Evolutionary conservation across 768 basidiomycete genomes (phyloP).

Genomic region (Suillus decipiens): DNA sequence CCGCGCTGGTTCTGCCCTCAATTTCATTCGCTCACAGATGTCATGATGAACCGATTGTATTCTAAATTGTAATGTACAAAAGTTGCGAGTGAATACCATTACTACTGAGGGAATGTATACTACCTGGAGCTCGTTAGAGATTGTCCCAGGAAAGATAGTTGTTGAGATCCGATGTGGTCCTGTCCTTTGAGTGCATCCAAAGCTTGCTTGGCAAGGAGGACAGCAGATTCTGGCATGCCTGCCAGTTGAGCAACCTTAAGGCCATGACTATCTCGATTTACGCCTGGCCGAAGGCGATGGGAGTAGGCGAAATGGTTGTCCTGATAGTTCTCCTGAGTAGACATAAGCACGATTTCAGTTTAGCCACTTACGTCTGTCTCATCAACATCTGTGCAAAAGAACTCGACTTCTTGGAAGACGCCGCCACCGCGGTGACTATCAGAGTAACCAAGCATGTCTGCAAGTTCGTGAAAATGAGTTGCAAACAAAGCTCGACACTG

Average conservation of each 20-base stretch:
- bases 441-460: conserved; percentile 74
- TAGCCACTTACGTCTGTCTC: conserved; percentile 62
- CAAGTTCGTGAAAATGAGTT: conserved; percentile 97
- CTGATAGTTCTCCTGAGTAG: conserved; percentile 37
- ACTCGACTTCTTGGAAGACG: conserved; percentile 64
- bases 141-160: conserved; percentile 36
- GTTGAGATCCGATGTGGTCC: conserved; percentile 24
- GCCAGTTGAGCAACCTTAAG: conserved; percentile 88
- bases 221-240: conserved; percentile 68
- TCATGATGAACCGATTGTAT: conserved; percentile 12
- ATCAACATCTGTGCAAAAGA: conserved; percentile 89
- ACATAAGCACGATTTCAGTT: not conserved
- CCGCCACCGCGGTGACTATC: conserved; percentile 42
- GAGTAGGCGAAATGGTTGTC: conserved; percentile 82
- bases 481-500: conserved; percentile 89
- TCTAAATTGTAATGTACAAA: not conserved
- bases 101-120: not conserved
- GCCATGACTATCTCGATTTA: conserved; percentile 90
- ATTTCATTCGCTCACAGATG: conserved; percentile 74
- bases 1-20: conserved; percentile 84
- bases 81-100: not conserved
- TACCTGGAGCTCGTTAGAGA: conserved; percentile 19
- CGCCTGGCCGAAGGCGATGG: conserved; percentile 76
- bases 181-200: conserved; percentile 41
- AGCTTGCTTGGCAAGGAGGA: conserved; percentile 61